These are phyloP conservation scores for Penicillium riverlandense DNA, from an alignment of 495 filamentous ascomycete species.

Conservation along the genomic window DNA sequence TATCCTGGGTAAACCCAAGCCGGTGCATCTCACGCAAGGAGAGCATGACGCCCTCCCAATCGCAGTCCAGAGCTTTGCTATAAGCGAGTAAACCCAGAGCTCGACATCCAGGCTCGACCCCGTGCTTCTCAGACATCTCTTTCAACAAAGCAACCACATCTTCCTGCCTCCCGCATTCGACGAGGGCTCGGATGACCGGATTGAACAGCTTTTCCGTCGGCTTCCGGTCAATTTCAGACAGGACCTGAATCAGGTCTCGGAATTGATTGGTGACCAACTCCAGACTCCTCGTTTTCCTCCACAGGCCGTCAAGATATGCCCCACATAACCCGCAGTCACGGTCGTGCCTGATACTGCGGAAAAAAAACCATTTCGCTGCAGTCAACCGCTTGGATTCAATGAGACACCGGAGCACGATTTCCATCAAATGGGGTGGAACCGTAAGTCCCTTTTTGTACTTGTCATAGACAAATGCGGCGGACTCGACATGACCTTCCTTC, in stretches of 20 bases:
- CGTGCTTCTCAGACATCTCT: conserved; percentile 26
- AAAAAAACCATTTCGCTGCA: conserved; percentile 29
- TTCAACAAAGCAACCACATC: conserved; percentile 30
- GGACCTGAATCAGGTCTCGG: conserved; percentile 20
- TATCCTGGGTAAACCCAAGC: conserved; percentile 21
- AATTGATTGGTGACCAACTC: conserved; percentile 31
- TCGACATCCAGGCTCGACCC: conserved; percentile 25
- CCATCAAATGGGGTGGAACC: conserved; percentile 25
- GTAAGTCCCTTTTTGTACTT: conserved; percentile 19
- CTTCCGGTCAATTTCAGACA: conserved; percentile 13
- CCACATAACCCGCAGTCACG: conserved; percentile 29
- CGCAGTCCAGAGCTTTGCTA: conserved; percentile 27
- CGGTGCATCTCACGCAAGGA: conserved; percentile 33
- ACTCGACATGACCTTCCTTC: conserved; percentile 33
- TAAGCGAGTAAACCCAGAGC: conserved; percentile 32
- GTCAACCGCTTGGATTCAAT: conserved; percentile 34
- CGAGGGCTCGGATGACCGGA: conserved; percentile 32
- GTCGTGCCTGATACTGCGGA: conserved; percentile 23
- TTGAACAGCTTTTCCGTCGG: conserved; percentile 38
- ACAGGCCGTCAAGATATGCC: conserved; percentile 33
- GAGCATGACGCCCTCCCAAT: conserved; percentile 35
- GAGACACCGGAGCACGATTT: conserved; percentile 33
- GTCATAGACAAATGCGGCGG: conserved; percentile 26
- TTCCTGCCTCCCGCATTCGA: conserved; percentile 27
- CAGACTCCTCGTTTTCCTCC: conserved; percentile 36